Percentiles rank a stretch among this genome's conserved stretches.
These are phyloP conservation scores for Nakazawaea holstii DNA, from an alignment of 805 yeast species.

Conservation along the genomic window DNA sequence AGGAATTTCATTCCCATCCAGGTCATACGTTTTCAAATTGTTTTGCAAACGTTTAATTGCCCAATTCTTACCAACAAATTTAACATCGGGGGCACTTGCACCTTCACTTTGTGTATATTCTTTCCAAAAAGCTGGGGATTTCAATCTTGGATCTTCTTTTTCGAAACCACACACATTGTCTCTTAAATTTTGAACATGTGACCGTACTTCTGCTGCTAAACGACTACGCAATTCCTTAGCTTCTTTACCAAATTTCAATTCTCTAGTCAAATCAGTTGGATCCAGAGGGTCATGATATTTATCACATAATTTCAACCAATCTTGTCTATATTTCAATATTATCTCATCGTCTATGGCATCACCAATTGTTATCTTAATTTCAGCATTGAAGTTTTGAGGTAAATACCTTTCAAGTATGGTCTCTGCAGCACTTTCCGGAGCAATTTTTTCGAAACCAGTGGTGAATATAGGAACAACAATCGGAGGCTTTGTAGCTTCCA, in stretches of 20 bases:
- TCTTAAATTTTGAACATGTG: conserved; percentile 48
- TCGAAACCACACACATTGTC: conserved; percentile 36
- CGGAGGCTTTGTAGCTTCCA: conserved; percentile 82
- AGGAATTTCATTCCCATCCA: conserved; percentile 23
- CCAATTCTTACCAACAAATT: conserved; percentile 79
- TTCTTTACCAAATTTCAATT: conserved; percentile 55
- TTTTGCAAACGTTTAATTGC: conserved; percentile 68
- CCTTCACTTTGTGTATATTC: conserved; percentile 62
- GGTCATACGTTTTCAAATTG: conserved; percentile 24
- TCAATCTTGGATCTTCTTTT: conserved; percentile 66
- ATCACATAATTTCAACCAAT: conserved; percentile 63
- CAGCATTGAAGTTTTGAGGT: conserved; percentile 62
- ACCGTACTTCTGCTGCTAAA: conserved; percentile 65
- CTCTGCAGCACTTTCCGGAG: conserved; percentile 68
- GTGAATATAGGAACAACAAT: conserved; percentile 82
- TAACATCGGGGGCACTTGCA: conserved; percentile 56
- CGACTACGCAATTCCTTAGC: conserved; percentile 65
- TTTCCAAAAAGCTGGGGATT: conserved; percentile 71
- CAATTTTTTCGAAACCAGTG: conserved; percentile 80
- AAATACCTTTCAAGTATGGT: conserved; percentile 49
- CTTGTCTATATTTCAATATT: conserved; percentile 55
- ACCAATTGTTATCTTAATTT: conserved; percentile 68
- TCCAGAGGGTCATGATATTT: conserved; percentile 44
- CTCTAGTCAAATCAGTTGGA: conserved; percentile 56
- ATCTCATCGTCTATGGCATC: conserved; percentile 55